A percentile compares a stretch with the other conserved stretches of the same genome.
Evolutionary conservation across 2,329 filamentous ascomycete species (phyloP).

Genomic region (Alternaria brassicae): DNA sequence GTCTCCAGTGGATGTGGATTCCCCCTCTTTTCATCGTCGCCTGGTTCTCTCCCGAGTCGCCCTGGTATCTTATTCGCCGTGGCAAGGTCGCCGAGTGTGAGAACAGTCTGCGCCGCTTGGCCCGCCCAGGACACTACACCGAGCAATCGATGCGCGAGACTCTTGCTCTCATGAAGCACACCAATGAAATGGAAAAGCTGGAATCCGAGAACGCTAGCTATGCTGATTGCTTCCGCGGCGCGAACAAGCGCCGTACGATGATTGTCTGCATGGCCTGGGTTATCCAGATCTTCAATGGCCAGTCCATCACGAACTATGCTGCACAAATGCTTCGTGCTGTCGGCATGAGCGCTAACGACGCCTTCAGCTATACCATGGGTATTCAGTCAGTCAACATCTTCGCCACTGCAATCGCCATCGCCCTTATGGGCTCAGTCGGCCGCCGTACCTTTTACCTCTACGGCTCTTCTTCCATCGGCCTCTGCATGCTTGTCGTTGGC

Average conservation of each 20-base stretch:
- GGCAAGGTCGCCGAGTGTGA: slow-evolving; percentile 65
- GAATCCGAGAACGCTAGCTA: slow-evolving; percentile 72
- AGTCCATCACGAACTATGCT: slow-evolving; percentile 30
- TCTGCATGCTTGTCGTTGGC: slow-evolving; percentile 10
- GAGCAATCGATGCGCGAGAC: slow-evolving; percentile 57
- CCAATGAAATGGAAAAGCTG: slow-evolving; percentile 74
- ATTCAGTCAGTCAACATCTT: slow-evolving; percentile 70
- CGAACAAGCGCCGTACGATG: slow-evolving; percentile 60
- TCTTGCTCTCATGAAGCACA: slow-evolving; percentile 85
- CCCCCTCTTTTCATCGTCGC: slow-evolving; percentile 35
- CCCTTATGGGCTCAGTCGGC: slow-evolving; percentile 77
- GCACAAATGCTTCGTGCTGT: slow-evolving; percentile 54
- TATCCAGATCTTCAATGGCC: slow-evolving; percentile 45
- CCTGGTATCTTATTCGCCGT: slow-evolving; percentile 74
- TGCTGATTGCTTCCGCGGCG: slow-evolving; percentile 79
- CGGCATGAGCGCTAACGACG: slow-evolving; percentile 44
- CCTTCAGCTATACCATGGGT: slow-evolving; percentile 55
- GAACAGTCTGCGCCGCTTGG: slow-evolving; percentile 61
- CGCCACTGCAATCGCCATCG: slow-evolving; percentile 79
- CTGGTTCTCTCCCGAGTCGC: slow-evolving; percentile 46
- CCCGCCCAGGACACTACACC: slow-evolving; percentile 66
- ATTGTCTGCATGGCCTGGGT: slow-evolving; percentile 59
- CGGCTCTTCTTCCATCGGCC: slow-evolving; percentile 17
- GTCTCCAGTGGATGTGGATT: slow-evolving; percentile 74
- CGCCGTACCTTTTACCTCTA: slow-evolving; percentile 61